Conservation (phyloP, 2,329 filamentous ascomycete genomes). For the Chaetomium sp. region DNA sequence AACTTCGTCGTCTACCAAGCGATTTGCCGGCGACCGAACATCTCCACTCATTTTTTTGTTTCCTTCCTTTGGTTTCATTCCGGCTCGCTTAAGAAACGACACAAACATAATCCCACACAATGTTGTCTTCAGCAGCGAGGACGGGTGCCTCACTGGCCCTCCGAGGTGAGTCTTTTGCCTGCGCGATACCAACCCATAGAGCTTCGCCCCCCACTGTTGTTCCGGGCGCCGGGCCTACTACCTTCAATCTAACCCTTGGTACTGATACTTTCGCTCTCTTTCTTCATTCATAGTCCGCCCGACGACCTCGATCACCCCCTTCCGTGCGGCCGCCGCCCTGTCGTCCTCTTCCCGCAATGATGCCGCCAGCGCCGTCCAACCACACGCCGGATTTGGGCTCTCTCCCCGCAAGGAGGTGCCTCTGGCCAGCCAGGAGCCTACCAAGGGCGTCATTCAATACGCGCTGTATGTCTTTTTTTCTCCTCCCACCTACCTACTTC, state of each 20-base stretch:
- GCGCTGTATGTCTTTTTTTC: conserved; percentile 61
- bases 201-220: background rate
- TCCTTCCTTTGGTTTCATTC: conserved; percentile 13
- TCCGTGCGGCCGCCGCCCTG: conserved; percentile 58
- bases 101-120: conserved; percentile 24
- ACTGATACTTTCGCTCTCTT: no score
- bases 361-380: conserved; percentile 46
- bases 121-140: conserved; percentile 42
- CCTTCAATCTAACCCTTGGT: background rate
- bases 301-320: conserved; percentile 53
- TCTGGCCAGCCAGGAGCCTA: conserved; percentile 69
- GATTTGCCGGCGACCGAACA: conserved; percentile 5
- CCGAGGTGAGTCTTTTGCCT: conserved; percentile 37
- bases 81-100: background rate
- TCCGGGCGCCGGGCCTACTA: background rate
- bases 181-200: background rate
- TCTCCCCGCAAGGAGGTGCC: conserved; percentile 64
- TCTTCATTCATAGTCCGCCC: conserved; percentile 56
- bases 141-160: conserved; percentile 47
- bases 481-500: no score
- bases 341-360: conserved; percentile 59
- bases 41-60: conserved; percentile 11
- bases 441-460: conserved; percentile 77
- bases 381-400: conserved; percentile 44
- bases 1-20: background rate